phyloP scores from a whole-genome alignment of 2,329 filamentous ascomycete genomes.

The Verticillium longisporum region DNA sequence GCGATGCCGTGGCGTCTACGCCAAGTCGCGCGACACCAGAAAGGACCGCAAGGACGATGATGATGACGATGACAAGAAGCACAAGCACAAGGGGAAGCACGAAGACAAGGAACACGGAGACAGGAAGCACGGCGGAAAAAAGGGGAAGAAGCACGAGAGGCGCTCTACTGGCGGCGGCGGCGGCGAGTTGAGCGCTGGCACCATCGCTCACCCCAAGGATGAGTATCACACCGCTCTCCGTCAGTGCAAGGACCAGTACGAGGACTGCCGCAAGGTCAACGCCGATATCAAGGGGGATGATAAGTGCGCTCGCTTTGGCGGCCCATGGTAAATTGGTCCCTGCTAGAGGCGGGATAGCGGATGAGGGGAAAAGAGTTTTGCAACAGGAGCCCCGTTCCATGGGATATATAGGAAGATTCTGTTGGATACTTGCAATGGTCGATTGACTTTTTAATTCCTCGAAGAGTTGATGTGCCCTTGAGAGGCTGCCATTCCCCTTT shows the following conservation, averaged over 20 bases:
- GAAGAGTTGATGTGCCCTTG: background rate
- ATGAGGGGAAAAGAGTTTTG: background rate
- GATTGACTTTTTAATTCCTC: background rate
- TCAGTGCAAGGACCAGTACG: slow-evolving; percentile 39
- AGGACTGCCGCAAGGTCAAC: slow-evolving; percentile 40
- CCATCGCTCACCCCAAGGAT: background rate
- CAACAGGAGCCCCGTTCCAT: background rate
- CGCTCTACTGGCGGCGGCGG: background rate
- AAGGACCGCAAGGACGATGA: slow-evolving; percentile 20
- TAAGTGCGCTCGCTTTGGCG: background rate
- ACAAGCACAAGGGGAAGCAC: background rate
- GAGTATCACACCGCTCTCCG: slow-evolving; percentile 20
- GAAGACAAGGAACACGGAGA: background rate
- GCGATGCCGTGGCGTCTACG: slow-evolving; percentile 40
- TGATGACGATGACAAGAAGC: background rate
- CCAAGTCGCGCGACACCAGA: slow-evolving; percentile 33
- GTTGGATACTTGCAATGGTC: background rate
- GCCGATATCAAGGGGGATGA: slow-evolving; percentile 2
- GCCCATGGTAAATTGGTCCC: background rate
- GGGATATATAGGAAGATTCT: background rate
- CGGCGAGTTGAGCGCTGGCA: background rate
- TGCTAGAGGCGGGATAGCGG: background rate
- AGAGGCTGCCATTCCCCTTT: background rate
- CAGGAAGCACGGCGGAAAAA: background rate
- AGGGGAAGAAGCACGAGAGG: background rate